These are phyloP conservation scores for Vicia sativa DNA, from an alignment of 306 rosid species.

Conservation along the genomic window DNA sequence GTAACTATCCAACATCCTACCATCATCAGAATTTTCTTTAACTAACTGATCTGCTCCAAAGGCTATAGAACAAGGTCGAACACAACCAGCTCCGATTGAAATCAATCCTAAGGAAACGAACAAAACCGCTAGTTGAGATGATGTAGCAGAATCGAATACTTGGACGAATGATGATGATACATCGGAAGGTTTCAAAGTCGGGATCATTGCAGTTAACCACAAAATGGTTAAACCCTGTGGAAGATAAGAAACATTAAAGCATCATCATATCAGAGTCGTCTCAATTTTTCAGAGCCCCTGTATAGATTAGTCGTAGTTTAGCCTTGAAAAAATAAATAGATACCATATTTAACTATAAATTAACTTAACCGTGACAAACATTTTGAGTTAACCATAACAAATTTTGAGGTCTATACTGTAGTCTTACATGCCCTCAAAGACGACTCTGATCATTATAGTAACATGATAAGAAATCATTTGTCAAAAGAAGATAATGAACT, in stretches of 20 bases:
- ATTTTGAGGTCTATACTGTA: too few relatives aligned
- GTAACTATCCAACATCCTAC: constrained; percentile 48
- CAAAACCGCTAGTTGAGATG: constrained; percentile 43
- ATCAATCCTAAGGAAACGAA: constrained; percentile 50
- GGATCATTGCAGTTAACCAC: constrained; percentile 57
- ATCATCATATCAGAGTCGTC: neutral
- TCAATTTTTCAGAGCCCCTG: too few relatives aligned
- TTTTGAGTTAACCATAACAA: too few relatives aligned
- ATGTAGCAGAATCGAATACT: constrained; percentile 36
- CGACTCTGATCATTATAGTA: neutral
- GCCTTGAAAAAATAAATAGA: too few relatives aligned
- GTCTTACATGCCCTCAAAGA: too few relatives aligned
- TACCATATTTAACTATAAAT: too few relatives aligned
- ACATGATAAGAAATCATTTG: constrained; percentile 6
- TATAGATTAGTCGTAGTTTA: too few relatives aligned
- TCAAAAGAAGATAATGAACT: constrained; percentile 7
- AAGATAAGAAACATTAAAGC: constrained; percentile 7
- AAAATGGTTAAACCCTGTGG: constrained; percentile 47
- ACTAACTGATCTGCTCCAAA: constrained; percentile 62
- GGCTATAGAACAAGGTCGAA: constrained; percentile 62
- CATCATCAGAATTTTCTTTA: constrained; percentile 32
- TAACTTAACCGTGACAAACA: too few relatives aligned
- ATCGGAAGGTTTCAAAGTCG: constrained; percentile 46
- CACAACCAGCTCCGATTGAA: constrained; percentile 65
- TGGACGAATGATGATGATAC: constrained; percentile 1